Percentiles rank a stretch among this genome's conserved stretches.
Conservation (phyloP, 306 rosid species). For the Sicyos edulis region DNA sequence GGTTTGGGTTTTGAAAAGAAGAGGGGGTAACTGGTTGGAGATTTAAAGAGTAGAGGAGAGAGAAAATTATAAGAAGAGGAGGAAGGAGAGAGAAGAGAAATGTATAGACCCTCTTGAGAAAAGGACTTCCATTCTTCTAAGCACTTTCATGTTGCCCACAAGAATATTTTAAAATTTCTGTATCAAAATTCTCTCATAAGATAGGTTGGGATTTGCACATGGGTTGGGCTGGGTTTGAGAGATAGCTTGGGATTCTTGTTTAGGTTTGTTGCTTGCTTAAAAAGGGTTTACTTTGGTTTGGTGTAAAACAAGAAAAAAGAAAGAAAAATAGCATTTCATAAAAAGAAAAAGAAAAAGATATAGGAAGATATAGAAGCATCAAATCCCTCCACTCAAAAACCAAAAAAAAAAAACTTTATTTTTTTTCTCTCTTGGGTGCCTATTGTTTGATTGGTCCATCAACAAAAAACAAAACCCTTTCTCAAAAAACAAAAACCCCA, state of each 20-base stretch:
- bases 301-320: neutral
- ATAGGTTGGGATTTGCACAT: constrained; percentile 22
- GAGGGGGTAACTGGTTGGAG: constrained; percentile 27
- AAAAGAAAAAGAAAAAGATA: constrained; percentile 1
- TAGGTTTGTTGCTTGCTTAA: constrained; percentile 3
- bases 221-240: neutral
- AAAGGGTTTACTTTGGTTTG: neutral
- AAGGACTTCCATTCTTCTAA: constrained; percentile 32
- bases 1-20: constrained; percentile 8
- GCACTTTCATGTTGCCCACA: constrained; percentile 4
- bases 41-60: constrained; percentile 38
- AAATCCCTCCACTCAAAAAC: constrained; percentile 27
- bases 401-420: neutral
- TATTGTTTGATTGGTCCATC: too few relatives aligned
- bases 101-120: constrained; percentile 30
- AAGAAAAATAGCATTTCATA: neutral
- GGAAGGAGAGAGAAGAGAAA: constrained; percentile 20
- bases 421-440: too few relatives aligned
- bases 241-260: constrained; percentile 7
- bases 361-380: constrained; percentile 18
- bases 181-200: neutral
- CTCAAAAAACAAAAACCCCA: too few relatives aligned
- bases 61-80: neutral
- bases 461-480: too few relatives aligned
- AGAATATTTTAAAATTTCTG: neutral